Base-by-base conservation (phyloP, 306 rosid genomes). In the Malus sieversii region DNA sequence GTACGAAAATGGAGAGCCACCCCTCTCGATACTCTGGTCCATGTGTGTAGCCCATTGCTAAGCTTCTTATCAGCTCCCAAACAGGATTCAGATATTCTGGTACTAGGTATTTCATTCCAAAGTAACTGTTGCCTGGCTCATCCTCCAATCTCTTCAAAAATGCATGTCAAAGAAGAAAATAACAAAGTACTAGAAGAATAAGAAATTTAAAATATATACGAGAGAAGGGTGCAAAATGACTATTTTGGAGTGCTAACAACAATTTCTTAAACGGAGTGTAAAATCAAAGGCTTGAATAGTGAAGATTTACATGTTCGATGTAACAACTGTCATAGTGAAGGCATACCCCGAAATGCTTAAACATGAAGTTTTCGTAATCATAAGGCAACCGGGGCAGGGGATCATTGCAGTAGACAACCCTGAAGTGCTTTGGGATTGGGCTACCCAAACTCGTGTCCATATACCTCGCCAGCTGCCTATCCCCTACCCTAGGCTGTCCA, bases 331-430 rank as follows among this genome's bases (percentile, higher is more conserved):
- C 80, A 68, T 87, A 88, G 88, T 88, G 89, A 73, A 92, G 94
- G 84, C 94, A 27, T 11, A 45, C 79, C 78, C 92, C 94, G 15
- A 92, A 92, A 83, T 92, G 96, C 70, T 86, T 90, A 82, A 80
- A 90, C 79, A 90, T 48, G 82, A 87, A 90, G 63, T 83, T 86
- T 78, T 77, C 85, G 75, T 88, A 67, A 74, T 92, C 98, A 55
- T 79, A 90, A 79, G 98, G 98, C 85, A 88, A 73, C 84, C 96
- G 85, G 57, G 94, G 90, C 40, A 92, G 91, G 77, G 90, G 88
- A 75, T 90, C 98, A 70, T 90, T 90, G 80, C 92, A 86, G 83
- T 90, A 92, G 71, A 88, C 96, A 48, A 92, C 81, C 79, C 96
- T 83, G 89, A 86, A 88, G 82, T 88, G 90, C 84, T 81, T 90